Base-by-base conservation (phyloP, 257 asterid genomes). In the Nicotiana knightiana region DNA sequence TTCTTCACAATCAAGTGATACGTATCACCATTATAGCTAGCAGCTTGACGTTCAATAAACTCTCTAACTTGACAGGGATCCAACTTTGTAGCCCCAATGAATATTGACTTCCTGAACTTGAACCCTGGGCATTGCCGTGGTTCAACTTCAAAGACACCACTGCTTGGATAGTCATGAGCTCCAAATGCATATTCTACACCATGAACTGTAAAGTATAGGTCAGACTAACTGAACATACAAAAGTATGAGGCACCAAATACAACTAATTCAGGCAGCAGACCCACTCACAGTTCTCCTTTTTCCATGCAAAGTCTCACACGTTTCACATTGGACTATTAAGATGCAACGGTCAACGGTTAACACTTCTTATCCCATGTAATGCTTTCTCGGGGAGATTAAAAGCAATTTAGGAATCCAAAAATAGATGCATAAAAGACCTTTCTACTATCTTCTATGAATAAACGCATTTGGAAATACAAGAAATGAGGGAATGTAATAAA, bases 1-100 rank as follows among this genome's bases (percentile, higher is more conserved):
- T 95, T 95, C 92, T 95, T 95, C 59, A 86, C 93, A 83, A 95
- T 93, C 90, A 95, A 90, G 88, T 95, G 99, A 80, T 95, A 93
- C 0, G 97, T 82, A 76, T 95, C 97, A 6, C 99, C 99, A 43
- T 91, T 93, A 85, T 92, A 95, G 85, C 84, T 87, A 76, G 93
- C 93, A 77, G 98, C 93, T 90, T 91, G 93, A 70, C 91, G 87
- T 82, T 93, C 97, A 84, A 95, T 91, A 82, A 93, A 95, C 80
- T 95, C 98, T 85, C 97, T 85, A 76, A 91, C 91, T 85, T 93
- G 92, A 81, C 87, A 9, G 18, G 93, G 87, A 66, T 91, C 92
- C 89, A 93, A 28, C 58, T 90, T 80, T 15, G 98, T 91, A 8
- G 91, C 89, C 33, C 99, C 98, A 11, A 95, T 48, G 85, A 87